These are phyloP conservation scores for Carallia brachiata DNA, from an alignment of 345 rosid genomes.

Conservation along the genomic window DNA sequence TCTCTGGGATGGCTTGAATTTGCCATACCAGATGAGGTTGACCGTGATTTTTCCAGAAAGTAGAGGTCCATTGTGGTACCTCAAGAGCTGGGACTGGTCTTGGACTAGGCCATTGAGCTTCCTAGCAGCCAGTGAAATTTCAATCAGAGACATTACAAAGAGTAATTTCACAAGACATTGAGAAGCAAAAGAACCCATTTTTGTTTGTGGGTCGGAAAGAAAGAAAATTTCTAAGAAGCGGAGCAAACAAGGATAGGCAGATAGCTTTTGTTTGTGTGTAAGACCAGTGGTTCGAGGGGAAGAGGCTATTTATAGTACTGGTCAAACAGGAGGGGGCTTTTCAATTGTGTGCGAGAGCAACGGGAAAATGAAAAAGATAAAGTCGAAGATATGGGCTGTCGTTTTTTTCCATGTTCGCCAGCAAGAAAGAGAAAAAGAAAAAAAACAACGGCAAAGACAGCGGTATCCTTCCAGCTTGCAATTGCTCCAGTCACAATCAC, in stretches of 20 bases:
- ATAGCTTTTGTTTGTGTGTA: not conserved
- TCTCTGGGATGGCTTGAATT: conserved; percentile 73
- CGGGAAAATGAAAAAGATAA: not conserved
- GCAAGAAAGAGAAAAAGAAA: conserved; percentile 3
- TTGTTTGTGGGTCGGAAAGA: not conserved
- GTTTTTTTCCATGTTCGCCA: conserved; percentile 10
- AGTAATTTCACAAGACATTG: conserved; percentile 27
- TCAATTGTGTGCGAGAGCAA: not conserved
- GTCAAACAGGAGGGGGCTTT: not conserved
- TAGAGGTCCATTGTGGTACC: conserved; percentile 82
- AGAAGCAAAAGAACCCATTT: conserved; percentile 43
- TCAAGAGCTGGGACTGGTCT: conserved; percentile 47
- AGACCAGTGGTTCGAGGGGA: not conserved
- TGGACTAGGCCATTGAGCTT: conserved; percentile 40
- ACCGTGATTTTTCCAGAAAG: conserved; percentile 70
- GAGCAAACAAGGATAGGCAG: not conserved
- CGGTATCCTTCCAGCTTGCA: no score
- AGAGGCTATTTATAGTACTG: conserved; percentile 23
- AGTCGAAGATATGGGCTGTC: not conserved
- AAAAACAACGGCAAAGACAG: conserved; percentile 5
- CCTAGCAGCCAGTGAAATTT: conserved; percentile 46
- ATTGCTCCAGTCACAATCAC: no score
- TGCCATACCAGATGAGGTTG: conserved; percentile 84
- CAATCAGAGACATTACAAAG: conserved; percentile 35
- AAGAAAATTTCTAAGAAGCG: no score